Evolutionary conservation across 176 grass and related monocot genomes (phyloP).

Genomic region (Dactylis glomerata): DNA sequence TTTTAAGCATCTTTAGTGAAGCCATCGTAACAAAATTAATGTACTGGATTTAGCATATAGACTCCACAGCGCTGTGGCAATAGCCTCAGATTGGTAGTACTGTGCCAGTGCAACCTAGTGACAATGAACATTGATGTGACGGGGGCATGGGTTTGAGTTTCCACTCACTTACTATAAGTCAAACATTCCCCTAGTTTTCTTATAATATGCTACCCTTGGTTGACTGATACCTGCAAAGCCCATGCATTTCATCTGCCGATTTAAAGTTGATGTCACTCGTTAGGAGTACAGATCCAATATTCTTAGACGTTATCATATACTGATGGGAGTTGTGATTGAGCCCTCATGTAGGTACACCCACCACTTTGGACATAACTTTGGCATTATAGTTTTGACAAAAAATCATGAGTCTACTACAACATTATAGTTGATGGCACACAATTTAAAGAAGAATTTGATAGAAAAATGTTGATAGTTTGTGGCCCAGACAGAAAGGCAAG

Average conservation of each 20-base stretch:
- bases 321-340: neutral
- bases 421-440: neutral
- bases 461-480: neutral
- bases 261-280: neutral
- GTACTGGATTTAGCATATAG: neutral
- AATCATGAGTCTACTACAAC: neutral
- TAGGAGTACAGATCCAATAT: neutral
- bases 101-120: neutral
- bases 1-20: neutral
- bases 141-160: neutral
- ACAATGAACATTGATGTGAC: neutral
- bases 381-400: neutral
- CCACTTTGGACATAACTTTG: neutral
- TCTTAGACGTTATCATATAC: neutral
- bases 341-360: neutral
- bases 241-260: neutral
- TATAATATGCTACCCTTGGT: neutral
- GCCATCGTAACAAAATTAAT: neutral
- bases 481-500: neutral
- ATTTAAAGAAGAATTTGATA: neutral
- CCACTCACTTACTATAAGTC: neutral
- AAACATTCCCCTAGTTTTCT: neutral
- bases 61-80: neutral
- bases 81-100: neutral
- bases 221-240: neutral